phyloP scores from a whole-genome alignment of 2,329 filamentous ascomycete genomes.

The Fusarium concolor region DNA sequence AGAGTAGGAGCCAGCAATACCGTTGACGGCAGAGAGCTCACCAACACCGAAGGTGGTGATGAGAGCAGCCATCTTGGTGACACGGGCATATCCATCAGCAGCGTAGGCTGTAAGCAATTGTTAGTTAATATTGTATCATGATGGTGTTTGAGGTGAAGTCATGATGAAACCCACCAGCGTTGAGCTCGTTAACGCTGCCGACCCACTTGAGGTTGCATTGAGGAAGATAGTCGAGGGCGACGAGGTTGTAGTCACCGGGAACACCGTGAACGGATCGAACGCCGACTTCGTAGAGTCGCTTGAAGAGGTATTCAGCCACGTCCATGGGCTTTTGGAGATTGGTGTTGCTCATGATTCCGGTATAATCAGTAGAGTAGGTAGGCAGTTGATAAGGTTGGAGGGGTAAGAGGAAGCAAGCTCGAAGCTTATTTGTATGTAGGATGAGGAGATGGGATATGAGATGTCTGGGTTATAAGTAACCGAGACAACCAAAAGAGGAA shows the following conservation, averaged over 20 bases:
- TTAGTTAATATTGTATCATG: constrained; percentile 24
- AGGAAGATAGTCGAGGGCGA: constrained; percentile 73
- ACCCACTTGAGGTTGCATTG: constrained; percentile 71
- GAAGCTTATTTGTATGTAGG: constrained; percentile 20
- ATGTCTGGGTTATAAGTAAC: constrained; percentile 31
- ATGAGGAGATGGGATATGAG: constrained; percentile 4
- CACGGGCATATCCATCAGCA: constrained; percentile 82
- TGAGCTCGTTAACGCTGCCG: constrained; percentile 78
- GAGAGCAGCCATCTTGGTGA: constrained; percentile 76
- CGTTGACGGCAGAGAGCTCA: constrained; percentile 79
- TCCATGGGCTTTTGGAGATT: constrained; percentile 63
- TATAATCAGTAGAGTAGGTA: constrained; percentile 1
- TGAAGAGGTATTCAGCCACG: constrained; percentile 76
- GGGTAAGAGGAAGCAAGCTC: constrained; percentile 21
- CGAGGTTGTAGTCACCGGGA: constrained; percentile 80
- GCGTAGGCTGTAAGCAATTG: constrained; percentile 68
- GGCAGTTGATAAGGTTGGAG: constrained; percentile 4
- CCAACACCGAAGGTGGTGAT: constrained; percentile 83
- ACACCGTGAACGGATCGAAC: constrained; percentile 74
- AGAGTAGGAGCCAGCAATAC: constrained; percentile 77
- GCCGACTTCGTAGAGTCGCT: constrained; percentile 71
- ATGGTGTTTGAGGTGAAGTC: constrained; percentile 11
- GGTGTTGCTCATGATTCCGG: constrained; percentile 39
- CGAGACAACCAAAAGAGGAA: constrained; percentile 39
- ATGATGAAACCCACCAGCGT: constrained; percentile 66